These are phyloP conservation scores for Eleusine coracana DNA, from an alignment of 176 grass and related monocot genomes.

Conservation along the genomic window DNA sequence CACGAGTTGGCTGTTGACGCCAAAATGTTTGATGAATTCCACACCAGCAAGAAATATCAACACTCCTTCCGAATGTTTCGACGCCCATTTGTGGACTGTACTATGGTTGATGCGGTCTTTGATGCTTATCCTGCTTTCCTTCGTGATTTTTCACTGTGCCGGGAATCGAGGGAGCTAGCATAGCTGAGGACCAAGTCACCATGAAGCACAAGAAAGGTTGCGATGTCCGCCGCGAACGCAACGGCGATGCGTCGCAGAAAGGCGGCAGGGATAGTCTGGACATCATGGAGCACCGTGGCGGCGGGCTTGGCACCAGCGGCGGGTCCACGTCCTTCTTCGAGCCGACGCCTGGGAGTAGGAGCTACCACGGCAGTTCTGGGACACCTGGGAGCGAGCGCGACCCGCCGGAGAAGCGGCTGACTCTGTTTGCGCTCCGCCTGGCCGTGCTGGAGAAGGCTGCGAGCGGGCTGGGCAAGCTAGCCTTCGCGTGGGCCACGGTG, in stretches of 20 bases:
- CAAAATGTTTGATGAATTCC: not conserved
- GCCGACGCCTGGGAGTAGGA: conserved; percentile 25
- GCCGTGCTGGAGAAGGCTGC: conserved; percentile 67
- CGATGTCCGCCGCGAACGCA: not conserved
- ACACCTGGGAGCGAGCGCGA: not conserved
- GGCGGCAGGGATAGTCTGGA: not conserved
- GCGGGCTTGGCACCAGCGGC: conserved; percentile 15
- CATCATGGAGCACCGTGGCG: not conserved
- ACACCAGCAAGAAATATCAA: not conserved
- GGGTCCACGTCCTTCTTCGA: conserved; percentile 37
- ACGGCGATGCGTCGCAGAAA: conserved; percentile 9
- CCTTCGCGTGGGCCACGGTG: not conserved
- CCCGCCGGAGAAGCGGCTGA: conserved; percentile 61
- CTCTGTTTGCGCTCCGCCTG: conserved; percentile 57
- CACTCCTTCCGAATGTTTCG: not conserved
- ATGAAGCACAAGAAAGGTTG: conserved; percentile 31
- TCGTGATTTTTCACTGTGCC: not conserved
- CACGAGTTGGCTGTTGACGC: not conserved
- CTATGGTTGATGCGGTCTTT: not conserved
- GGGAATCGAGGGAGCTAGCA: not conserved
- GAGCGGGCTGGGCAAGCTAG: conserved; percentile 49
- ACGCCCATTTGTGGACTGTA: not conserved
- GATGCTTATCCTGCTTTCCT: not conserved
- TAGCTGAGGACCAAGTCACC: not conserved
- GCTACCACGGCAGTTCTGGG: conserved; percentile 12